phyloP scores from a whole-genome alignment of 306 rosid genomes.

The Echinosophora koreensis region DNA sequence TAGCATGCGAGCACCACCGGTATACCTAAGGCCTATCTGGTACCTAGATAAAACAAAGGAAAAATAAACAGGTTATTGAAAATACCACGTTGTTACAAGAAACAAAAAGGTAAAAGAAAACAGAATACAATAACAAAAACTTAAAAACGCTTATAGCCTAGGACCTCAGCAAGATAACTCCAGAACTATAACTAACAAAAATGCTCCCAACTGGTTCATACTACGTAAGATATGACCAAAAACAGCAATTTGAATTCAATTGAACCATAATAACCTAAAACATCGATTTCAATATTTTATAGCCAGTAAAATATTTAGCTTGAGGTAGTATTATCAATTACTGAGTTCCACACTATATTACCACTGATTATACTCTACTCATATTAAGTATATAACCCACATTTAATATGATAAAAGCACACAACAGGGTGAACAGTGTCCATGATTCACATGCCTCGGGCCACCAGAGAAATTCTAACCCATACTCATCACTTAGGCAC shows the following conservation, averaged over 20 bases:
- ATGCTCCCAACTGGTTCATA: constrained; percentile 24
- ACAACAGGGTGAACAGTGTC: neutral
- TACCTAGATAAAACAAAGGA: constrained; percentile 66
- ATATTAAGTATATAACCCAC: too few species aligned
- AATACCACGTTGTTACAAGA: neutral
- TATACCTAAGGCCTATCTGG: constrained; percentile 96
- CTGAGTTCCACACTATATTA: neutral
- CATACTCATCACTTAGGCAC: neutral
- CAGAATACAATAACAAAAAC: neutral
- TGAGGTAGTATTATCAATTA: neutral
- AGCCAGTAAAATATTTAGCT: constrained; percentile 26
- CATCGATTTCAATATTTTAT: neutral
- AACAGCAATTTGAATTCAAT: constrained; percentile 19
- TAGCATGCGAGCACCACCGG: constrained; percentile 97
- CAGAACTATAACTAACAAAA: constrained; percentile 23
- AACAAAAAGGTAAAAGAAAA: neutral
- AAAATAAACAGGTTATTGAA: constrained; percentile 33
- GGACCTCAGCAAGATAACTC: constrained; percentile 19
- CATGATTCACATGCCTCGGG: neutral
- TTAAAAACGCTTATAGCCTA: constrained; percentile 20
- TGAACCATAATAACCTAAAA: constrained; percentile 29
- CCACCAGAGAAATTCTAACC: neutral
- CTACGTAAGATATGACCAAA: constrained; percentile 16
- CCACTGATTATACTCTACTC: neutral
- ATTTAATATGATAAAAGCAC: neutral